Conservation (phyloP, 345 rosid species). For the Eucalyptus erythrocorys region DNA sequence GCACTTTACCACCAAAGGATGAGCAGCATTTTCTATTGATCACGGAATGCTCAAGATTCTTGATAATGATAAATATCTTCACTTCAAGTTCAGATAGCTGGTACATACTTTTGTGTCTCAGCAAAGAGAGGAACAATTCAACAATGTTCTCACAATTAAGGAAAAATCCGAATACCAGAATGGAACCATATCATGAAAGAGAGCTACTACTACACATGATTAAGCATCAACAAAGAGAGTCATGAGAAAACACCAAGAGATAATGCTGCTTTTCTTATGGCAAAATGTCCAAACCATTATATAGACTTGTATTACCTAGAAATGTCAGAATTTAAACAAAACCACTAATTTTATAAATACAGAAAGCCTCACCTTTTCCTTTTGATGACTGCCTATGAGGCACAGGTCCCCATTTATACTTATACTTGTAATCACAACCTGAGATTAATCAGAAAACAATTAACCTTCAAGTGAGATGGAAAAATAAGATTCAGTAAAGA, state of each 20-base stretch:
- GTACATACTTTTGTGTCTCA: not conserved
- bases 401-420: slow-evolving; percentile 62
- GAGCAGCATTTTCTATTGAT: not conserved
- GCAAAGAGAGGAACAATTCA: not conserved
- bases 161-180: not conserved
- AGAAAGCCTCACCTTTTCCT: slow-evolving; percentile 53
- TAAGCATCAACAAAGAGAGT: not conserved
- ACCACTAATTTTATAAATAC: not conserved
- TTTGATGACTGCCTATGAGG: slow-evolving; percentile 88
- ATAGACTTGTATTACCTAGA: not conserved
- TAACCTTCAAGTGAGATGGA: not conserved
- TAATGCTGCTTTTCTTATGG: not conserved
- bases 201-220: not conserved
- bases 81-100: not conserved
- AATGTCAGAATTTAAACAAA: not conserved
- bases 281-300: not conserved
- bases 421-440: slow-evolving; percentile 98
- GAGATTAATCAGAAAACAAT: slow-evolving; percentile 2
- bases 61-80: not conserved
- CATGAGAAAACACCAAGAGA: not conserved
- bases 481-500: not conserved
- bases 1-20: not conserved
- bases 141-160: not conserved
- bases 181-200: not conserved
- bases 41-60: not conserved